A percentile compares a stretch with the other conserved stretches of the same genome.
phyloP scores from a whole-genome alignment of 75 land plant genomes.

The Chamaecyparis obtusa region DNA sequence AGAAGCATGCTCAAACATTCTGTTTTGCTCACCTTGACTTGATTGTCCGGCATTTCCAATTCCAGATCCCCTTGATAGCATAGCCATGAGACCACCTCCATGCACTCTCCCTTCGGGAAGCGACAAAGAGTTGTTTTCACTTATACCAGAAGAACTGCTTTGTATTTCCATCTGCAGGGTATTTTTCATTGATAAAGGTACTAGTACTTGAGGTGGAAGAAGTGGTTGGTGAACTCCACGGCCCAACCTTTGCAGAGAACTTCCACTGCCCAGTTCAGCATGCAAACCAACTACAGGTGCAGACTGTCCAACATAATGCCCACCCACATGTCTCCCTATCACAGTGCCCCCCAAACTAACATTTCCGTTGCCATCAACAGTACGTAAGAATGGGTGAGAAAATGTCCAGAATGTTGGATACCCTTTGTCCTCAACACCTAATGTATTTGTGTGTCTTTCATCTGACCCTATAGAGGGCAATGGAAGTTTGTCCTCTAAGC shows the following conservation, averaged over 20 bases:
- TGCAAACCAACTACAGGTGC: conserved; percentile 4
- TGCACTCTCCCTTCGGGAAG: conserved; percentile 78
- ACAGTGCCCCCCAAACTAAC: neutral
- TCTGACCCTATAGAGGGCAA: neutral
- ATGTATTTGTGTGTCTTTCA: neutral
- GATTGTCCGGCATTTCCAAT: neutral
- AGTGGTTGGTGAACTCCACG: neutral
- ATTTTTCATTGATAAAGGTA: conserved; percentile 33
- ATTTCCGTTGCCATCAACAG: neutral
- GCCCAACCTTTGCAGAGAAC: neutral
- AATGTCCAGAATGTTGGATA: neutral
- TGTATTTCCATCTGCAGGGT: conserved; percentile 10
- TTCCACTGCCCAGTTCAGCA: neutral
- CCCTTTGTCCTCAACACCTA: neutral
- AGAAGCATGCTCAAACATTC: neutral
- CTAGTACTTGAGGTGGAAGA: conserved; percentile 28
- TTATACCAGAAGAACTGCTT: conserved; percentile 11
- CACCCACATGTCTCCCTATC: neutral
- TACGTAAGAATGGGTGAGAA: neutral
- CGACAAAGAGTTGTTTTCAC: neutral
- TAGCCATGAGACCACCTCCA: conserved; percentile 66
- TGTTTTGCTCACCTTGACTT: conserved; percentile 7
- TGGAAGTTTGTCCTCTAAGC: neutral
- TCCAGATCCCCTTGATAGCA: conserved; percentile 33
- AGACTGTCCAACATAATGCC: neutral